phyloP scores from a whole-genome alignment of 257 asterid species.

The Salvia splendens region DNA sequence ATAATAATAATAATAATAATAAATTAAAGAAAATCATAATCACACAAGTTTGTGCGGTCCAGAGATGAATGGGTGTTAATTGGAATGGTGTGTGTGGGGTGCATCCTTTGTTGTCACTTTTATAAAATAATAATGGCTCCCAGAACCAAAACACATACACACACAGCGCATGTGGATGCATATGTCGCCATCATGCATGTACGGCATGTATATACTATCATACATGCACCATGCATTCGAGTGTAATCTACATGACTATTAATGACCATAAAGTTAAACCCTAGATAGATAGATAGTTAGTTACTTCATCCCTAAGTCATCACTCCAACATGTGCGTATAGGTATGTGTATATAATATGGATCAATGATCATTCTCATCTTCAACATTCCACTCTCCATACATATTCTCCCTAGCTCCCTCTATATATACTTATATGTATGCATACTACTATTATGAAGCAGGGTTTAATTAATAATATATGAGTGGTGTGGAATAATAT shows the following conservation, averaged over 20 bases:
- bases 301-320: slow-evolving; percentile 35
- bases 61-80: slow-evolving; percentile 25
- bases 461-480: not conserved
- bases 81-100: slow-evolving; percentile 38
- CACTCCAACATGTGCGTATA: not conserved
- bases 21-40: slow-evolving; percentile 36
- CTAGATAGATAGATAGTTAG: not conserved
- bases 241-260: not conserved
- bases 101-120: slow-evolving; percentile 41
- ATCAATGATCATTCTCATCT: not conserved
- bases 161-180: not conserved
- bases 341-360: not conserved
- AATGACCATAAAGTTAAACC: not conserved
- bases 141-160: not conserved
- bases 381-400: not conserved
- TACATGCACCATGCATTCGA: not conserved
- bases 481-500: slow-evolving; percentile 23
- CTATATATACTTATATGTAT: no score
- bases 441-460: no score
- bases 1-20: slow-evolving; percentile 34
- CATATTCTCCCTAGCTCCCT: not conserved
- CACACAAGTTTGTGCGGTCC: slow-evolving; percentile 47
- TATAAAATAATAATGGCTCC: slow-evolving; percentile 31
- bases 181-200: slow-evolving; percentile 9
- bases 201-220: not conserved